These are phyloP conservation scores for Paramecium pentaurelia DNA, from an alignment of 73 alveolate genomes.

Conservation along the genomic window DNA sequence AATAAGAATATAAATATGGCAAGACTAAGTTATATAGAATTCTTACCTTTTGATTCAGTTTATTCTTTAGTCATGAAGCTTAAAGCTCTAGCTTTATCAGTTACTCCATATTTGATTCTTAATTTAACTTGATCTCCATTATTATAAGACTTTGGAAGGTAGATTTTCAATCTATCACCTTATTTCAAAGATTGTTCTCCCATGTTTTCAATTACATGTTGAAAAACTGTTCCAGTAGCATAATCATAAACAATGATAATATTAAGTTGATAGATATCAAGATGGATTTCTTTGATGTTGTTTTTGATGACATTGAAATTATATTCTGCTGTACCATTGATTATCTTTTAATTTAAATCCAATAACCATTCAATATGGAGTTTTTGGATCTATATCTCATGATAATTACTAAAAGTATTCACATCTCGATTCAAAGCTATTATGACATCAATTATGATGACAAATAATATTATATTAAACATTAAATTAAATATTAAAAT, in stretches of 20 bases:
- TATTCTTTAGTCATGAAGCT: slow-evolving; percentile 73
- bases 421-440: background rate
- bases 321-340: background rate
- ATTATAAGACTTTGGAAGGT: background rate
- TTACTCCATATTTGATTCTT: slow-evolving; percentile 25
- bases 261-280: background rate
- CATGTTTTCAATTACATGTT: background rate
- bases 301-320: background rate
- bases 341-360: background rate
- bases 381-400: background rate
- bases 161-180: background rate
- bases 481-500: background rate
- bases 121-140: background rate
- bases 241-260: background rate
- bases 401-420: slow-evolving; percentile 2
- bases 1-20: slow-evolving; percentile 89
- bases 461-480: background rate
- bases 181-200: background rate
- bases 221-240: background rate
- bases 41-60: slow-evolving; percentile 84
- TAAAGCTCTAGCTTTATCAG: slow-evolving; percentile 64
- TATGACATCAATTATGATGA: background rate
- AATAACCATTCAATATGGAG: slow-evolving; percentile 18
- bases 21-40: background rate
- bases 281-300: background rate